Conservation (phyloP, 805 yeast species). For the Candida khao-thaluensis region DNA sequence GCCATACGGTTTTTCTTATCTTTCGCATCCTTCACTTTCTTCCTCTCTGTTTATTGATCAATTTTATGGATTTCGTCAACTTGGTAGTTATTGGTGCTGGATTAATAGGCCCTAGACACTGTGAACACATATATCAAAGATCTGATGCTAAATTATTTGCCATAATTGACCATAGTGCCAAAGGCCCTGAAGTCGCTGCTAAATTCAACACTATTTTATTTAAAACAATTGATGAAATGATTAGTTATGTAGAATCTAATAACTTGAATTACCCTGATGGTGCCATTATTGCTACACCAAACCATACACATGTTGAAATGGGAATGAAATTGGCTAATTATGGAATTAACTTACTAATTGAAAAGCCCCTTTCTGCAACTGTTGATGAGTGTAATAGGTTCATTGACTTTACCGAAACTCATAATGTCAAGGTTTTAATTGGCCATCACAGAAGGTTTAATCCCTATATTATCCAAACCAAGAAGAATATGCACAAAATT, state of each 20-base stretch:
- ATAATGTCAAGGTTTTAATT: slow-evolving; percentile 32
- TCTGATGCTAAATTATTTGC: slow-evolving; percentile 30
- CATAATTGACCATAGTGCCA: slow-evolving; percentile 32
- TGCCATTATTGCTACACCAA: slow-evolving; percentile 43
- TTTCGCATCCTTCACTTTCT: slow-evolving; percentile 1
- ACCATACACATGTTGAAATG: slow-evolving; percentile 38
- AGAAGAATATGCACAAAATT: slow-evolving; percentile 27
- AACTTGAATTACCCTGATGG: slow-evolving; percentile 33
- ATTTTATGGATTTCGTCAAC: slow-evolving; percentile 3
- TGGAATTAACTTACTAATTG: slow-evolving; percentile 39
- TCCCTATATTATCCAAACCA: slow-evolving; percentile 40
- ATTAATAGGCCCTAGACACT: slow-evolving; percentile 42
- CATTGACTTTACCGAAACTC: slow-evolving; percentile 12
- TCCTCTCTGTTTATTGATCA: no score
- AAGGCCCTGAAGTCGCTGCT: slow-evolving; percentile 31
- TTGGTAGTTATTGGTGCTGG: slow-evolving; percentile 31
- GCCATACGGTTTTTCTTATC: slow-evolving; percentile 2
- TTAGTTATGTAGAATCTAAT: slow-evolving; percentile 23
- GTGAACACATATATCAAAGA: slow-evolving; percentile 29
- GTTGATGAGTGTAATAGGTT: slow-evolving; percentile 35
- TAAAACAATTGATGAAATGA: slow-evolving; percentile 24
- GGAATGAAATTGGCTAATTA: slow-evolving; percentile 32
- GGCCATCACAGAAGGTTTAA: slow-evolving; percentile 46
- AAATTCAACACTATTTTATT: slow-evolving; percentile 25
- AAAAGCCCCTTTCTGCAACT: slow-evolving; percentile 39